A percentile compares a stretch with the other conserved stretches of the same genome.
Conservation (phyloP, 352 stramenopile species). For the Globisporangium recalcitrans region DNA sequence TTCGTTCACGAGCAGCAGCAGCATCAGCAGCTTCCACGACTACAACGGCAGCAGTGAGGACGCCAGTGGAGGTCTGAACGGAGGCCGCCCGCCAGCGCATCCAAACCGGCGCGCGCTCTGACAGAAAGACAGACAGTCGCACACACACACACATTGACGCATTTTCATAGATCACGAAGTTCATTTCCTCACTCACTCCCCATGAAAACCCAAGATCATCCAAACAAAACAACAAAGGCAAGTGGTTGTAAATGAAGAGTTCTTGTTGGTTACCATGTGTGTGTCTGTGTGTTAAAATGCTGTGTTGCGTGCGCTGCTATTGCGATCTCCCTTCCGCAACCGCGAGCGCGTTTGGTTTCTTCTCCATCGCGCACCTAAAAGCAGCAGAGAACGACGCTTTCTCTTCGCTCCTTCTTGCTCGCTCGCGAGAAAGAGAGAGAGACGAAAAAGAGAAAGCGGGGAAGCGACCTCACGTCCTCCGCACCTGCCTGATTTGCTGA, state of each 20-base stretch:
- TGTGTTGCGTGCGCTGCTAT: neutral
- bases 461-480: constrained; percentile 41
- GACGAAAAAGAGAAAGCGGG: too few relatives aligned
- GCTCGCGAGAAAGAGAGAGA: too few relatives aligned
- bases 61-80: constrained; percentile 7
- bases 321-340: constrained; percentile 4
- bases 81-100: constrained; percentile 46
- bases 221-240: too few relatives aligned
- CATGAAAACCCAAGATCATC: neutral
- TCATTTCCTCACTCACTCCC: neutral
- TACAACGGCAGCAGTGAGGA: constrained; percentile 19
- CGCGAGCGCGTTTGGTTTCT: neutral
- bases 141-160: neutral
- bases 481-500: constrained; percentile 49
- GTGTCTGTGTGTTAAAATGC: too few relatives aligned
- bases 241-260: neutral
- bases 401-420: too few relatives aligned
- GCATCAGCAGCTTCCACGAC: constrained; percentile 41
- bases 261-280: neutral
- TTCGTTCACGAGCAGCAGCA: constrained; percentile 70
- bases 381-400: constrained; percentile 40
- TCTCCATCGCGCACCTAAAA: constrained; percentile 76
- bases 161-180: neutral
- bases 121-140: neutral
- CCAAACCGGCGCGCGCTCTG: constrained; percentile 59